These are phyloP conservation scores for Microbotryum scabiosae DNA, from an alignment of 1,284 basidiomycete species.

Conservation along the genomic window DNA sequence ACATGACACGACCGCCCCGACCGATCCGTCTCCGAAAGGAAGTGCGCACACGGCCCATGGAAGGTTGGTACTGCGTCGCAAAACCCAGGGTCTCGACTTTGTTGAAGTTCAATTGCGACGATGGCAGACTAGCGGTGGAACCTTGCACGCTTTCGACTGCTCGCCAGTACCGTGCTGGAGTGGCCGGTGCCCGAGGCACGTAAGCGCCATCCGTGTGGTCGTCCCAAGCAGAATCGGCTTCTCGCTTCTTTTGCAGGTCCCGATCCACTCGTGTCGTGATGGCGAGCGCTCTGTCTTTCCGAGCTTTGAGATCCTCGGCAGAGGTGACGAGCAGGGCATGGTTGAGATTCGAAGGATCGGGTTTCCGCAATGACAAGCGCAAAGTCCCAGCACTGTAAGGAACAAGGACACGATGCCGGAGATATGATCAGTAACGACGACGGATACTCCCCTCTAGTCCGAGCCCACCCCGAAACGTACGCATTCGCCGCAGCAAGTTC, in stretches of 20 bases:
- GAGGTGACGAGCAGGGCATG: constrained; percentile 44
- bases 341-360: constrained; percentile 44
- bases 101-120: constrained; percentile 1
- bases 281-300: constrained; percentile 51
- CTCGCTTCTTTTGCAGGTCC: constrained; percentile 55
- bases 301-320: constrained; percentile 27
- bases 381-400: constrained; percentile 19
- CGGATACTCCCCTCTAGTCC: constrained; percentile 3
- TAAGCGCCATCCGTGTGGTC: constrained; percentile 61
- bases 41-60: constrained; percentile 38
- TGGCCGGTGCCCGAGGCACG: constrained; percentile 36
- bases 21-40: constrained; percentile 66
- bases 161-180: constrained; percentile 35
- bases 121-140: constrained; percentile 1
- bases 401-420: not conserved
- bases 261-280: constrained; percentile 62
- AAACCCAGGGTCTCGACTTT: constrained; percentile 27
- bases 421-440: not conserved
- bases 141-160: constrained; percentile 30
- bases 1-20: constrained; percentile 66
- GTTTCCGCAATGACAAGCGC: constrained; percentile 46
- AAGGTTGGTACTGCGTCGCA: constrained; percentile 24
- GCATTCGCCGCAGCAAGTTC: constrained; percentile 28
- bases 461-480: constrained; percentile 37
- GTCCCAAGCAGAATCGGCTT: constrained; percentile 67